Evolutionary conservation across 805 yeast genomes (phyloP).

Genomic region (Cephaloascus fragrans): DNA sequence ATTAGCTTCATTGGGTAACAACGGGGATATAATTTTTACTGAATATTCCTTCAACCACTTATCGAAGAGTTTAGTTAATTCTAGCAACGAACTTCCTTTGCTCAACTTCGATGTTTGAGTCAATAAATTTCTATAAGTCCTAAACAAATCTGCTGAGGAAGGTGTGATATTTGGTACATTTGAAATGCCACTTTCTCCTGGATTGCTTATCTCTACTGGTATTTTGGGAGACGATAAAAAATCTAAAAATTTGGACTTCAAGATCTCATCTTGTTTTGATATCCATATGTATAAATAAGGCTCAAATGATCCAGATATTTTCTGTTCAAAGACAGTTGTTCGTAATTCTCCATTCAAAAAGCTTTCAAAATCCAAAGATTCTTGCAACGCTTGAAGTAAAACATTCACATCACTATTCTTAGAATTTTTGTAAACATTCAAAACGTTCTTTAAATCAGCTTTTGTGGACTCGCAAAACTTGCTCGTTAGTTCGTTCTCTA

Average conservation of each 20-base stretch:
- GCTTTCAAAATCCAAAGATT: constrained; percentile 77
- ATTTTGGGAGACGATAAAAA: constrained; percentile 52
- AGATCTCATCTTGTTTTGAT: constrained; percentile 61
- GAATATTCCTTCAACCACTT: constrained; percentile 57
- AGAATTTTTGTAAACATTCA: constrained; percentile 31
- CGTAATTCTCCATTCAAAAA: constrained; percentile 57
- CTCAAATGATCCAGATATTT: constrained; percentile 63
- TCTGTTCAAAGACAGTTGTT: constrained; percentile 27
- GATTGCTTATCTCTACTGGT: constrained; percentile 29
- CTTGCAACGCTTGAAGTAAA: constrained; percentile 59
- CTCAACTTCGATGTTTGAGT: constrained; percentile 43
- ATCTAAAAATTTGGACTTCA: constrained; percentile 54
- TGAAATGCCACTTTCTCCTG: constrained; percentile 29
- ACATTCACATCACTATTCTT: constrained; percentile 46
- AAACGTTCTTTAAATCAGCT: constrained; percentile 50
- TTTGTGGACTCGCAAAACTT: constrained; percentile 62
- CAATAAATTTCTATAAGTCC: constrained; percentile 62
- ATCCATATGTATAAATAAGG: constrained; percentile 85
- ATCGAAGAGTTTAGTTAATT: constrained; percentile 50
- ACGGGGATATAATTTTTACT: constrained; percentile 35
- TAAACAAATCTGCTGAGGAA: constrained; percentile 81
- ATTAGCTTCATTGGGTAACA: constrained; percentile 31
- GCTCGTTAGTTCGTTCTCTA: constrained; percentile 49
- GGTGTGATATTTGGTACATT: constrained; percentile 62
- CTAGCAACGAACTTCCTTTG: constrained; percentile 36